Evolutionary conservation across 305 asterid genomes (phyloP).

Genomic region (Fraxinus baroniana): DNA sequence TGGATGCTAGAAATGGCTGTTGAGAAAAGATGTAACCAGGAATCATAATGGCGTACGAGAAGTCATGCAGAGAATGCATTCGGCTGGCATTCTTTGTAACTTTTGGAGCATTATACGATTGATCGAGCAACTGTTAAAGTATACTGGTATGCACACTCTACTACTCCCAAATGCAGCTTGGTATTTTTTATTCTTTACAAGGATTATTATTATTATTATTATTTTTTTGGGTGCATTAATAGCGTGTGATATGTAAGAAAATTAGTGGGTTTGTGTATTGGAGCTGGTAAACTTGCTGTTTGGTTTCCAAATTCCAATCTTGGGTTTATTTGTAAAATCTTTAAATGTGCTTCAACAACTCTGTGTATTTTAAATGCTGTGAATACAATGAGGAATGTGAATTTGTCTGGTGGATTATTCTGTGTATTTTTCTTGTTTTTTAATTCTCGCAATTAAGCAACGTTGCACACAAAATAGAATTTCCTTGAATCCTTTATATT

Average conservation of each 20-base stretch:
- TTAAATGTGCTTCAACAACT: background rate
- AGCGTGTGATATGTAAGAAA: background rate
- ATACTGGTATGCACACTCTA: background rate
- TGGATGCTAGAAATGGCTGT: slow-evolving; percentile 31
- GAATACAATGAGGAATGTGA: background rate
- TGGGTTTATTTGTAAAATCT: background rate
- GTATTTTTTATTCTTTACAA: background rate
- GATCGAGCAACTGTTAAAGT: background rate
- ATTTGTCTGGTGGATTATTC: background rate
- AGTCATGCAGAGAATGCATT: background rate
- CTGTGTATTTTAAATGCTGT: background rate
- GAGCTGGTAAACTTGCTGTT: background rate
- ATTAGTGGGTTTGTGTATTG: background rate
- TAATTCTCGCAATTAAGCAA: background rate
- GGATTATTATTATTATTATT: no score
- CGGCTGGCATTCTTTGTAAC: background rate
- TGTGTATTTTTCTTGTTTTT: background rate
- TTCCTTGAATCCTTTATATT: background rate
- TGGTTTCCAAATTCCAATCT: background rate
- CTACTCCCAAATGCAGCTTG: background rate
- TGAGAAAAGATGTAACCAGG: background rate
- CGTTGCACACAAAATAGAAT: background rate
- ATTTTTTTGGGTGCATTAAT: no score
- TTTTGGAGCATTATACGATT: background rate
- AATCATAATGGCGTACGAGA: background rate